Evolutionary conservation across 2,329 filamentous ascomycete species (phyloP), one percentile per base, ranked within the genome.

Genomic region (Bipolaris cookei): DNA sequence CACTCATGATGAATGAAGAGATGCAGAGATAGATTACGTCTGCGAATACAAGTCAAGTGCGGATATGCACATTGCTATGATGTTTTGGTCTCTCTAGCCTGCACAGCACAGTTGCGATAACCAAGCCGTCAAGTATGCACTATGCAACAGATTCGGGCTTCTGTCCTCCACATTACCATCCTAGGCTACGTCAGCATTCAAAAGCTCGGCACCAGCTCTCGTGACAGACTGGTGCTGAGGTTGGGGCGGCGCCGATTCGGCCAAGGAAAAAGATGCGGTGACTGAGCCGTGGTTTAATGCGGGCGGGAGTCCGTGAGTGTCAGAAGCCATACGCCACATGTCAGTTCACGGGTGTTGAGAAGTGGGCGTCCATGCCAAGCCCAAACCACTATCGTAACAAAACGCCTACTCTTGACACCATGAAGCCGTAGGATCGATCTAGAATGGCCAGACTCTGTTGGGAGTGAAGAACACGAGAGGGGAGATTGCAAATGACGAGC

Each of bases 251-350:
- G 30, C 30, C 50, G 42, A 18, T 37, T 49, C 44, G 54, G 54
- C 54, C 47, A 41, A 21, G 54, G n/a, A 14, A 7, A 38, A 52
- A 53, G 10, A 47, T 59, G 59, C 56, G 56, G 56, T 53, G 56
- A 59, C 53, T 47, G 47, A 59, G 56, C 56, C 48, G 47, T 42
- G 56, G 59, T 59, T 59, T 34, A 44, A 46, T 43, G 37, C 14
- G 5, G 20, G 41, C 23, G 5, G 20, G 41, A 52, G n/a, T 35
- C 30, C 20, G 34, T 39, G 32, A 30, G 43, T 39, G 51, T 50
- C 35, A 49, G 11, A 28, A 16, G 43, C 28, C 13, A 30, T 50
- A 43, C 47, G 56, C 50, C 51, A 53, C 49, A 41, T 47, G 49
- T 56, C 42, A 30, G 42, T 37, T 56, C 20, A 20, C 42, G 51